These are phyloP conservation scores for Volvariella volvacea DNA, from an alignment of 1,284 basidiomycete genomes.

Conservation along the genomic window DNA sequence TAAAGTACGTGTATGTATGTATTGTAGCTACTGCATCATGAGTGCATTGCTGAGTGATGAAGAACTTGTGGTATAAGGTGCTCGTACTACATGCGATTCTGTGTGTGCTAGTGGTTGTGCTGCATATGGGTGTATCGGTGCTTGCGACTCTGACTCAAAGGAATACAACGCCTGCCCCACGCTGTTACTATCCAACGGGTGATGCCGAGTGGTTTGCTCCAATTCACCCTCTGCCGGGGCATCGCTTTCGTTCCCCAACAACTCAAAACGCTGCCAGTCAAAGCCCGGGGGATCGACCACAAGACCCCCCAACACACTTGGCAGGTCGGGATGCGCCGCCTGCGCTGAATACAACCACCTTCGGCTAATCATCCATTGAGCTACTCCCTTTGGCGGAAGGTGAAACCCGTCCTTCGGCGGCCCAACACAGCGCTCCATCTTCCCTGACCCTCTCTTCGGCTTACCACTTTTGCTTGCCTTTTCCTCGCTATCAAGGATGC, in stretches of 20 bases:
- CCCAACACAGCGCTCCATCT: slow-evolving; percentile 48
- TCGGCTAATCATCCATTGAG: slow-evolving; percentile 71
- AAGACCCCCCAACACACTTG: slow-evolving; percentile 31
- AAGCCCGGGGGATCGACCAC: slow-evolving; percentile 40
- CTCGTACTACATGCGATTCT: slow-evolving; percentile 14
- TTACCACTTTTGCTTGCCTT: slow-evolving; percentile 33
- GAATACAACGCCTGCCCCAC: too few species aligned
- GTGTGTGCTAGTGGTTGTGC: slow-evolving; percentile 6
- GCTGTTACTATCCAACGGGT: not conserved
- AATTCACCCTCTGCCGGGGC: slow-evolving; percentile 19
- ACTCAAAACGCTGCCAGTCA: slow-evolving; percentile 38
- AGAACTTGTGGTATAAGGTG: slow-evolving; percentile 20
- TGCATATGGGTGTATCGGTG: slow-evolving; percentile 11
- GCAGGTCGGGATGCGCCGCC: slow-evolving; percentile 37
- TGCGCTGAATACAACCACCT: slow-evolving; percentile 44
- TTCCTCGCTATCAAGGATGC: slow-evolving; percentile 52
- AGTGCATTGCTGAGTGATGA: slow-evolving; percentile 25
- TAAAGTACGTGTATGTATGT: too few species aligned
- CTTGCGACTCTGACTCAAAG: not conserved
- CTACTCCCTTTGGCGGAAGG: slow-evolving; percentile 56
- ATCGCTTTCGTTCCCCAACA: slow-evolving; percentile 53
- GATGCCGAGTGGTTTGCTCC: slow-evolving; percentile 10
- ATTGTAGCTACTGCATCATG: too few species aligned
- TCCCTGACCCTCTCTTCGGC: slow-evolving; percentile 50
- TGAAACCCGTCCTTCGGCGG: slow-evolving; percentile 47